Percentiles rank a stretch among this genome's conserved stretches.
Evolutionary conservation across 148 eudicot species (phyloP).

Genomic region (Spergularia marina): DNA sequence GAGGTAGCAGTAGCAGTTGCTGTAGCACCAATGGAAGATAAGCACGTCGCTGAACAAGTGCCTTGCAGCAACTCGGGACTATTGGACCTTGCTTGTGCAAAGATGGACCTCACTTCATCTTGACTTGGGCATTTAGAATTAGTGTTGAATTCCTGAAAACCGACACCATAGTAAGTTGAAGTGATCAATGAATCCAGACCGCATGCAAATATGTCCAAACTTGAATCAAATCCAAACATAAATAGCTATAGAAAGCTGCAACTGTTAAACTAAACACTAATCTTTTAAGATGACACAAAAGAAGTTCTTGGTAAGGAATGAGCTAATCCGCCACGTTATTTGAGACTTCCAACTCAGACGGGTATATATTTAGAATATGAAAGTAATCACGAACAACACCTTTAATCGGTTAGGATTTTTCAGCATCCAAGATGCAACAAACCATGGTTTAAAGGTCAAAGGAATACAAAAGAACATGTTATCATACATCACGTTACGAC

Average conservation of each 20-base stretch:
- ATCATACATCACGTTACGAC: too few relatives aligned
- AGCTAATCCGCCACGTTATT: neutral
- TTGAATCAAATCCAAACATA: neutral
- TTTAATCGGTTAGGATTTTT: neutral
- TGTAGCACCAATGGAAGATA: conserved; percentile 27
- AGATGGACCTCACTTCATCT: conserved; percentile 39
- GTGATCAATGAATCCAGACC: too few relatives aligned
- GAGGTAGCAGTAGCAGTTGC: conserved; percentile 27
- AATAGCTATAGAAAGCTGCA: neutral
- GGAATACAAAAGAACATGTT: neutral
- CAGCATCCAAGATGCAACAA: neutral
- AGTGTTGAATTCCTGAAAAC: conserved; percentile 28
- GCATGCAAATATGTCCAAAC: too few relatives aligned
- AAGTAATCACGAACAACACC: conserved; percentile 2
- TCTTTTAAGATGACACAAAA: too few relatives aligned
- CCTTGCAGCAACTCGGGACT: conserved; percentile 37
- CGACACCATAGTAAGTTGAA: conserved; percentile 16
- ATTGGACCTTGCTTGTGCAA: conserved; percentile 39
- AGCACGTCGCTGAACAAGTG: conserved; percentile 37
- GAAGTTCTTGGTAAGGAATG: neutral
- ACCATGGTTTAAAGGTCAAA: neutral
- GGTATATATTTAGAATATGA: neutral
- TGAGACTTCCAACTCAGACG: neutral
- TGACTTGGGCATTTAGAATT: conserved; percentile 33
- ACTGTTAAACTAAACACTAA: too few relatives aligned